Percentiles rank a stretch among this genome's conserved stretches.
Evolutionary conservation across 208 protist genomes (phyloP).

Genomic region (Crithidia thermophila): DNA sequence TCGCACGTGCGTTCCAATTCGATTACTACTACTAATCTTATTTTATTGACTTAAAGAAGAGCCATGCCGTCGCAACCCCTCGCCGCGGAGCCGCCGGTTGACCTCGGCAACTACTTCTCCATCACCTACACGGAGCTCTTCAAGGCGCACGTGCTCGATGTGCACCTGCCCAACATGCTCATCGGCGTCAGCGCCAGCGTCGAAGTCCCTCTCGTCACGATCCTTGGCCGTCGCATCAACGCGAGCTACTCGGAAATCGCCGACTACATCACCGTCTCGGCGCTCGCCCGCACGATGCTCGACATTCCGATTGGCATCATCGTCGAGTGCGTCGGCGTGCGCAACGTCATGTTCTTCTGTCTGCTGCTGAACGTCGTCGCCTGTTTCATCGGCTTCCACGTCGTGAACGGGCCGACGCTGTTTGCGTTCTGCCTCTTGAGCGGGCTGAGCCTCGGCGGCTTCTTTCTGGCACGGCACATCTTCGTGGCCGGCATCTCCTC

Average conservation of each 20-base stretch:
- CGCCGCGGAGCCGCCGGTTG: background rate
- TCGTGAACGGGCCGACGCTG: constrained; percentile 30
- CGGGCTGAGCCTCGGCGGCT: constrained; percentile 68
- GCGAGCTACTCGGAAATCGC: constrained; percentile 53
- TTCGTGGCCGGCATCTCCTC: constrained; percentile 68
- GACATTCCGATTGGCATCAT: constrained; percentile 76
- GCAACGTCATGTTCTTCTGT: constrained; percentile 56
- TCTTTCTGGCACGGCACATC: constrained; percentile 85
- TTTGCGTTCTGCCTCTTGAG: constrained; percentile 60
- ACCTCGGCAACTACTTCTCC: constrained; percentile 19
- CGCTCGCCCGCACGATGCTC: constrained; percentile 53
- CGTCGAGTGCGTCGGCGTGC: constrained; percentile 69
- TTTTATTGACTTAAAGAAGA: too few relatives aligned
- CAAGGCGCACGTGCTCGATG: constrained; percentile 64
- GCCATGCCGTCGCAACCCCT: background rate
- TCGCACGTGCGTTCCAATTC: too few relatives aligned
- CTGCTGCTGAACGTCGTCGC: constrained; percentile 50
- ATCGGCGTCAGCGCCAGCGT: constrained; percentile 72
- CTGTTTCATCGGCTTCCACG: constrained; percentile 36
- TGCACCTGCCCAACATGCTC: constrained; percentile 81
- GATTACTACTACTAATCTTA: too few relatives aligned
- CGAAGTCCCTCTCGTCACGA: constrained; percentile 75
- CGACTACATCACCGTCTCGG: constrained; percentile 55
- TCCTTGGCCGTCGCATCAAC: constrained; percentile 64
- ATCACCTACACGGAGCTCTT: constrained; percentile 39